These are phyloP conservation scores for Delonix regia DNA, from an alignment of 306 rosid genomes.

Conservation along the genomic window DNA sequence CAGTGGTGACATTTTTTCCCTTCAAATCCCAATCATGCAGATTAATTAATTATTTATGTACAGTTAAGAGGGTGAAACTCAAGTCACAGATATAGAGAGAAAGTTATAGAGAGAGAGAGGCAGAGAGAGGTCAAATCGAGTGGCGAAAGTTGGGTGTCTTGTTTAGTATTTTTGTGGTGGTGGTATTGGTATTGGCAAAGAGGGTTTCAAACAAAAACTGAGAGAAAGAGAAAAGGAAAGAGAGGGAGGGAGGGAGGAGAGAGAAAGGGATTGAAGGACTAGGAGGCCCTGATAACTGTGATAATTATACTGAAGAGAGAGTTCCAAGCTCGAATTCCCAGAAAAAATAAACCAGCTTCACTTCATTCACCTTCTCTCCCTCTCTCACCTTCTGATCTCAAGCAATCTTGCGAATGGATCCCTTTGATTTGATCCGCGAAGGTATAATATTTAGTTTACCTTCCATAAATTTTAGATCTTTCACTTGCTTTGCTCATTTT, in stretches of 20 bases:
- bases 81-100: conserved; percentile 38
- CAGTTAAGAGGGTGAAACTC: conserved; percentile 23
- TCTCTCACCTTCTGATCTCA: conserved; percentile 37
- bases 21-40: conserved; percentile 50
- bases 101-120: conserved; percentile 24
- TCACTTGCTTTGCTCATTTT: conserved; percentile 20
- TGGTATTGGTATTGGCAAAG: conserved; percentile 46
- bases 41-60: conserved; percentile 29
- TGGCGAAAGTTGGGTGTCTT: conserved; percentile 74
- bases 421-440: conserved; percentile 87
- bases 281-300: conserved; percentile 40
- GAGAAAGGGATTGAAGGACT: neutral
- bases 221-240: neutral
- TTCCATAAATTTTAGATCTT: conserved; percentile 49
- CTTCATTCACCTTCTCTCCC: conserved; percentile 33
- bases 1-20: conserved; percentile 28
- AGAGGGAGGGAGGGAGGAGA: neutral
- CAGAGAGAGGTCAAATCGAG: conserved; percentile 75
- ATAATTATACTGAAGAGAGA: conserved; percentile 50
- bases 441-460: conserved; percentile 44
- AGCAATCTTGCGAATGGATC: conserved; percentile 65
- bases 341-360: conserved; percentile 6
- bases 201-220: conserved; percentile 53
- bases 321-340: conserved; percentile 47
- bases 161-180: conserved; percentile 62